Evolutionary conservation across 2,329 filamentous ascomycete genomes (phyloP).

Genomic region (Pseudocercospora fijiensis): DNA sequence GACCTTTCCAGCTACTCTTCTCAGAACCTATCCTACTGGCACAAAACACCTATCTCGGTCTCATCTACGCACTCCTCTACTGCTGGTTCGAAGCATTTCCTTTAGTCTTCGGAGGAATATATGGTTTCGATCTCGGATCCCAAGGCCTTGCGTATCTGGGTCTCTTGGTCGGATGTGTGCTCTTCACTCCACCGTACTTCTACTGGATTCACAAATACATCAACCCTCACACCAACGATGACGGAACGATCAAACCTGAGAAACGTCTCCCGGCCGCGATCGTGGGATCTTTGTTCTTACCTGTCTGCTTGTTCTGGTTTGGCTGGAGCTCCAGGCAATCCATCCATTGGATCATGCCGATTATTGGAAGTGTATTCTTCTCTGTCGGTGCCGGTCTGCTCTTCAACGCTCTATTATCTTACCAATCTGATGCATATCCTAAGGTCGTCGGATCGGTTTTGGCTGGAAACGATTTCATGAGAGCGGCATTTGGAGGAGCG

Average conservation of each 20-base stretch:
- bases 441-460: slow-evolving; percentile 43
- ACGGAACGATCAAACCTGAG: slow-evolving; percentile 41
- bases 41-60: slow-evolving; percentile 44
- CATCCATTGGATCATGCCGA: slow-evolving; percentile 42
- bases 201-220: slow-evolving; percentile 38
- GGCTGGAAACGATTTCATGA: slow-evolving; percentile 45
- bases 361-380: slow-evolving; percentile 37
- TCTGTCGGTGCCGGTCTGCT: slow-evolving; percentile 42
- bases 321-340: slow-evolving; percentile 38
- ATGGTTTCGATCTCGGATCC: slow-evolving; percentile 40
- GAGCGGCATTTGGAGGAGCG: slow-evolving; percentile 41
- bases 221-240: slow-evolving; percentile 41
- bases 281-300: slow-evolving; percentile 41
- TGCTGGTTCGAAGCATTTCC: slow-evolving; percentile 47
- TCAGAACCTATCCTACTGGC: slow-evolving; percentile 41
- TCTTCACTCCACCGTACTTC: slow-evolving; percentile 40
- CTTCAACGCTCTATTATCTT: slow-evolving; percentile 47
- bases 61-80: slow-evolving; percentile 44
- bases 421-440: slow-evolving; percentile 41
- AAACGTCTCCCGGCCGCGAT: slow-evolving; percentile 39
- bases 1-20: slow-evolving; percentile 44
- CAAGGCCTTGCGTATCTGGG: slow-evolving; percentile 41
- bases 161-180: slow-evolving; percentile 39
- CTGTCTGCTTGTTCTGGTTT: slow-evolving; percentile 46
- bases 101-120: slow-evolving; percentile 42